Percentiles rank a stretch among this genome's conserved stretches.
Conservation (phyloP, 768 basidiomycete genomes). For the Gyrodon lividus region DNA sequence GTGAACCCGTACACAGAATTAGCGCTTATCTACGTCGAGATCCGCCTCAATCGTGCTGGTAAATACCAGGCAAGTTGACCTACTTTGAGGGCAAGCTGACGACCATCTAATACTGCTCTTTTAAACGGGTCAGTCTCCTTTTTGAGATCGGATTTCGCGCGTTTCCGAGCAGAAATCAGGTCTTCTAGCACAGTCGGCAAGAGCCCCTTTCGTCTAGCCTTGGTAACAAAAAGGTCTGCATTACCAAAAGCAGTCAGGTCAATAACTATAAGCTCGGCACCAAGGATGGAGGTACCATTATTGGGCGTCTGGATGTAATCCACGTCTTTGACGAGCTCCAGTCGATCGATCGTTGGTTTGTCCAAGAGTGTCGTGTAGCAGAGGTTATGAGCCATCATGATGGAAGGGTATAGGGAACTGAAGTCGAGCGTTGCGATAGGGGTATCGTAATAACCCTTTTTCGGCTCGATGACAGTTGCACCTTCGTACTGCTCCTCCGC, state of each 20-base stretch:
- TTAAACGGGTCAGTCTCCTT: conserved; percentile 97
- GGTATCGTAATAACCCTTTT: conserved; percentile 91
- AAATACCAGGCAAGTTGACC: neutral
- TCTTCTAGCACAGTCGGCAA: conserved; percentile 92
- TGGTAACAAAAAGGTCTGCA: conserved; percentile 81
- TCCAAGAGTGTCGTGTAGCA: conserved; percentile 98
- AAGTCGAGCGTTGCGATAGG: conserved; percentile 99
- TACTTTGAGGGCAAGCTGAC: conserved; percentile 95
- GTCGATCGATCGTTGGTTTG: conserved; percentile 69
- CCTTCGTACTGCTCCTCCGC: conserved; percentile 98
- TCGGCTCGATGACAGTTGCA: conserved; percentile 97
- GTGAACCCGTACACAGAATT: conserved; percentile 99
- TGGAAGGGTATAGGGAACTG: conserved; percentile 96
- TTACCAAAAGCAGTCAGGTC: neutral
- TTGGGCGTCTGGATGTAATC: conserved; percentile 97
- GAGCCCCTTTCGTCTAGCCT: conserved; percentile 77
- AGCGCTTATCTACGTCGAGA: conserved; percentile 79
- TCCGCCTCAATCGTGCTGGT: neutral
- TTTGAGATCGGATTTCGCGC: conserved; percentile 94
- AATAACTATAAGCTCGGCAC: neutral
- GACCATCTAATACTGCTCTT: conserved; percentile 94
- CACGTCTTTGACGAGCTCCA: conserved; percentile 74
- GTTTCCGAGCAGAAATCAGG: conserved; percentile 88
- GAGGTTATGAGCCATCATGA: conserved; percentile 99
- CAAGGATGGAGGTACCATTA: conserved; percentile 57